These are phyloP conservation scores for Euphorbia tirucalli DNA, from an alignment of 345 rosid genomes.

Conservation along the genomic window DNA sequence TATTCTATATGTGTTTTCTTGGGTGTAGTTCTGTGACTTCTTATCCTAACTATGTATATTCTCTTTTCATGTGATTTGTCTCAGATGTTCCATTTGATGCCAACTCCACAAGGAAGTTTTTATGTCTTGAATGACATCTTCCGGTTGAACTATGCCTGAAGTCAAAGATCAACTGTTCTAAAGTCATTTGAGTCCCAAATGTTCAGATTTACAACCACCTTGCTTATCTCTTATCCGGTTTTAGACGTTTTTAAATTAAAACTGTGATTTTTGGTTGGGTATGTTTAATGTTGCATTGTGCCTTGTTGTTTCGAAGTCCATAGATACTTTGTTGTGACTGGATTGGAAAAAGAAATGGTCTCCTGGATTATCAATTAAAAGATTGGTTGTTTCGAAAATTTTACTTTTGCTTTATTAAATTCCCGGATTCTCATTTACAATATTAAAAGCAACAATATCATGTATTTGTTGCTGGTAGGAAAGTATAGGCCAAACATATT, in stretches of 20 bases:
- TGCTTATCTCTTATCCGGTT: constrained; percentile 19
- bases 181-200: not conserved
- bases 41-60: constrained; percentile 5
- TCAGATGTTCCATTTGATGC: constrained; percentile 99
- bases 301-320: constrained; percentile 13
- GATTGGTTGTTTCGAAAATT: constrained; percentile 14
- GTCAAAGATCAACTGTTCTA: not conserved
- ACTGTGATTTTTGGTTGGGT: constrained; percentile 21
- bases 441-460: no score
- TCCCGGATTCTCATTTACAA: not conserved
- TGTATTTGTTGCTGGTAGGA: no score
- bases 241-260: constrained; percentile 13
- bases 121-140: constrained; percentile 88
- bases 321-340: constrained; percentile 24
- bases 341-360: constrained; percentile 17
- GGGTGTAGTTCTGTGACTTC: not conserved
- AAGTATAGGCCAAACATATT: no score
- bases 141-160: constrained; percentile 96
- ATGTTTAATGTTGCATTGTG: constrained; percentile 26
- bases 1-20: not conserved
- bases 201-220: constrained; percentile 16
- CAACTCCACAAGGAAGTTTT: constrained; percentile 89
- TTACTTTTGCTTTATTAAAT: not conserved
- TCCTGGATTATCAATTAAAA: not conserved
- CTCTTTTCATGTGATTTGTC: constrained; percentile 20